Evolutionary conservation across 2,329 filamentous ascomycete genomes (phyloP), one percentile per base, ranked within the genome.

Genomic region (Ceratocystis lukuohia): DNA sequence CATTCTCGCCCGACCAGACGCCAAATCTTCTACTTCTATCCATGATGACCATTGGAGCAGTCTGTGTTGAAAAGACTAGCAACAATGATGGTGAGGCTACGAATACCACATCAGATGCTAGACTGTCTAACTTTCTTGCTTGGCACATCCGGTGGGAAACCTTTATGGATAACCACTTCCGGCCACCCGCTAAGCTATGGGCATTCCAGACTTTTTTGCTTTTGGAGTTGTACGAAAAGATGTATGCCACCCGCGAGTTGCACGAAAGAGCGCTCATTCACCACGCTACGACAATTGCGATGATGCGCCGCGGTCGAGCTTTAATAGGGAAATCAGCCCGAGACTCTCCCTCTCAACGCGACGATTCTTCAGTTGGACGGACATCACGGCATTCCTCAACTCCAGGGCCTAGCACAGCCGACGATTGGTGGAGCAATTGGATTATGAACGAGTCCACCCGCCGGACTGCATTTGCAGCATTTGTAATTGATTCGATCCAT

Each of bases 211-310:
- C 93, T 1, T 78, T 97, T 64, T 79, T 97, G 3, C 80, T 97
- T 4, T 80, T 97, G 12, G 94, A 99, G 74, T 78, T 96, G 0
- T 97, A 96, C 72, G 94, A 99, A 77, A 99, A 99, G 80, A 94
- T 96, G 88, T 97, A 93, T 74, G 94, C 91, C 48, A 96, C 93
- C 0, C 84, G 92, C 69, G 87, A 90, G 67, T 79, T 97, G 41
- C 94, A 99, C 75, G 94, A 99, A 76, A 83, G 94, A 70, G 93
- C 93, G 1, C 93, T 97, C 71, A 96, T 97, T 59, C 93, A 97
- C 72, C 94, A 99, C 73, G 93, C 93, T 15, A 96, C 93, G 0
- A 96, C 92, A 0, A 85, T 99, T 69, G 96, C 92, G 0, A 78
- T 97, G 68, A 97, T 99, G 93, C 87, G 94, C 45, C 84, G 94